Percentiles rank a stretch among this genome's conserved stretches.
phyloP scores from a whole-genome alignment of 169 alveolate genomes.

The Babesia bovis region DNA sequence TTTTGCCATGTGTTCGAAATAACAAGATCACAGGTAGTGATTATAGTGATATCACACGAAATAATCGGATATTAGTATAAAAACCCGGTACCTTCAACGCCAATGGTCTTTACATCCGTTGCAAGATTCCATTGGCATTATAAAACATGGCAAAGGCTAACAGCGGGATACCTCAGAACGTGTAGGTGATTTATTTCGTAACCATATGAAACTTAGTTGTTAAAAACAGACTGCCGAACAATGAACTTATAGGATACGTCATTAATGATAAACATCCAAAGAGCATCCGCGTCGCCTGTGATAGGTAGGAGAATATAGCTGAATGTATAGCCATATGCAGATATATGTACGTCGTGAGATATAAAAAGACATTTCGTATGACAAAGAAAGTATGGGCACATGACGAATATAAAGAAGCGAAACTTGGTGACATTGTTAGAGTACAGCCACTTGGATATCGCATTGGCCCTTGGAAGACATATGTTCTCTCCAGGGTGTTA shows the following conservation, averaged over 20 bases:
- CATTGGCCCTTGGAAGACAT: conserved; percentile 82
- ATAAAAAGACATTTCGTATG: conserved; percentile 85
- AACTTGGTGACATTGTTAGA: conserved; percentile 87
- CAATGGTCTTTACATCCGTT: conserved; percentile 59
- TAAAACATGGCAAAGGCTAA: conserved; percentile 86
- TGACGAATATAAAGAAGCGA: conserved; percentile 83
- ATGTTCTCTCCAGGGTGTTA: conserved; percentile 71
- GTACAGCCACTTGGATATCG: conserved; percentile 88
- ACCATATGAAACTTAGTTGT: conserved; percentile 55
- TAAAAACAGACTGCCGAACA: conserved; percentile 83
- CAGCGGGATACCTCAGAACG: conserved; percentile 87
- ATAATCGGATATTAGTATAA: too few species aligned
- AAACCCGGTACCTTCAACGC: not conserved
- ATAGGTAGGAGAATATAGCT: conserved; percentile 60
- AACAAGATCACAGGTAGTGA: too few species aligned
- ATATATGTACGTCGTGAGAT: conserved; percentile 88
- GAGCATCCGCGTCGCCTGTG: conserved; percentile 87
- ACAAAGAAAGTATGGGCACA: conserved; percentile 89
- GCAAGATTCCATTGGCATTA: conserved; percentile 82
- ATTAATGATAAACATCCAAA: conserved; percentile 90
- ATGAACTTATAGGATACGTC: conserved; percentile 87
- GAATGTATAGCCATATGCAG: conserved; percentile 25
- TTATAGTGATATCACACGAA: too few species aligned
- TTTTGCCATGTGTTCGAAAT: too few species aligned
- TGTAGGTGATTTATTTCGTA: conserved; percentile 61